phyloP scores from a whole-genome alignment of 106 monocot genomes.

The Allium sativum region DNA sequence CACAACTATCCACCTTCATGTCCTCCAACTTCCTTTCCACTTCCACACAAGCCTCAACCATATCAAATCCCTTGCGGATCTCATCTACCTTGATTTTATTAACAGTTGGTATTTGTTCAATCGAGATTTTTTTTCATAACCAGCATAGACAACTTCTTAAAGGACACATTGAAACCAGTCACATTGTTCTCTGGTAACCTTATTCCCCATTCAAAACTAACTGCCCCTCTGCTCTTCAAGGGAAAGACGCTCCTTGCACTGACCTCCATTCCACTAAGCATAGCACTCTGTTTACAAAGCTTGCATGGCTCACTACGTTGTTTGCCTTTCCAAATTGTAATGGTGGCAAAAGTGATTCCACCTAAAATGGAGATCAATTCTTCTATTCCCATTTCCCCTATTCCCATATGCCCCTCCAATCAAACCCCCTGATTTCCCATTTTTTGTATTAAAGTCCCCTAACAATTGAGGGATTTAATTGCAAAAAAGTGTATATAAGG shows the following conservation, averaged over 20 bases:
- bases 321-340: neutral
- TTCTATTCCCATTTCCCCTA: too few relatives aligned
- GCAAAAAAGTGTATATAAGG: too few relatives aligned
- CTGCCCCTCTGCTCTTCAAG: slow-evolving; percentile 31
- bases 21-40: slow-evolving; percentile 30
- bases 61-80: neutral
- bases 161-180: slow-evolving; percentile 15
- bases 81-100: slow-evolving; percentile 1
- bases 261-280: slow-evolving; percentile 49
- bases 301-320: neutral
- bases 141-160: slow-evolving; percentile 45
- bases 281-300: slow-evolving; percentile 6
- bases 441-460: too few relatives aligned
- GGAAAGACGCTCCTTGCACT: slow-evolving; percentile 41
- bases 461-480: too few relatives aligned
- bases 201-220: slow-evolving; percentile 75
- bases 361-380: too few relatives aligned
- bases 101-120: slow-evolving; percentile 23
- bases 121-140: slow-evolving; percentile 67
- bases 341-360: neutral
- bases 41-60: slow-evolving; percentile 6
- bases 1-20: slow-evolving; percentile 41
- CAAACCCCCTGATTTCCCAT: too few relatives aligned
- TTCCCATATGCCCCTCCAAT: too few relatives aligned
- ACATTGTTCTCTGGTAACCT: slow-evolving; percentile 39